Base-by-base conservation (phyloP, 495 filamentous ascomycete species). In the Acidomyces sp. region DNA sequence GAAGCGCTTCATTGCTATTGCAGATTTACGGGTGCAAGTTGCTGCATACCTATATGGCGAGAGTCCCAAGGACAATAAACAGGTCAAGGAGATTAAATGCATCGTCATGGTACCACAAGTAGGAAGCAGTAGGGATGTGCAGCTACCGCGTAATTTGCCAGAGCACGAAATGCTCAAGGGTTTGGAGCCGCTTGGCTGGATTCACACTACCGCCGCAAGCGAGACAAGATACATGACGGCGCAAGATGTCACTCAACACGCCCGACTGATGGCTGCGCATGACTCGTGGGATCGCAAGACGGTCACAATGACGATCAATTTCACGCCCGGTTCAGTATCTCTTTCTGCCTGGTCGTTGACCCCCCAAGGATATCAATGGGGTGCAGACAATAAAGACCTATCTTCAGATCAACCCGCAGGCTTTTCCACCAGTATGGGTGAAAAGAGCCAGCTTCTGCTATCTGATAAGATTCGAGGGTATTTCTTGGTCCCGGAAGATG, bases 31-130 rank as follows among this genome's bases (percentile, higher is more conserved):
- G 18, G 84, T 93, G 34, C 92, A 99, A 58, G 87, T 96, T 19
- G 83, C 87, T 1, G 92, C 86, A 18, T 99, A 93, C 57, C 70
- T 99, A 9, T 99, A 96, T 57, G 92, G 92, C 54, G 75, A 75
- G 43, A 93, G 88, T 6, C 87, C 90, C 2, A 77, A 80, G 11
- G 92, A 96, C 61, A 94, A 94, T 52, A 81, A 90, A 42, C 81
- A 93, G 49, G 82, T 99, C 56, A 99, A 96, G 70, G 92, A 99
- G 60, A 76, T 99, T 52, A 75, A 77, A 37, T 88, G 83, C 48
- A 94, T 99, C 56, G 86, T 93, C 52, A 90, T 99, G 85, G 69
- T 96, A 18, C 92, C 92, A 5, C 92, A 99, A 58, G 86, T 96
- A 43, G 92, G 92, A 37, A 87, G 82, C 46, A 82, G 86, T 26